Evolutionary conservation across 179 eudicot genomes (phyloP), one percentile per base, ranked within the genome.

Genomic region (Spergularia azorica): DNA sequence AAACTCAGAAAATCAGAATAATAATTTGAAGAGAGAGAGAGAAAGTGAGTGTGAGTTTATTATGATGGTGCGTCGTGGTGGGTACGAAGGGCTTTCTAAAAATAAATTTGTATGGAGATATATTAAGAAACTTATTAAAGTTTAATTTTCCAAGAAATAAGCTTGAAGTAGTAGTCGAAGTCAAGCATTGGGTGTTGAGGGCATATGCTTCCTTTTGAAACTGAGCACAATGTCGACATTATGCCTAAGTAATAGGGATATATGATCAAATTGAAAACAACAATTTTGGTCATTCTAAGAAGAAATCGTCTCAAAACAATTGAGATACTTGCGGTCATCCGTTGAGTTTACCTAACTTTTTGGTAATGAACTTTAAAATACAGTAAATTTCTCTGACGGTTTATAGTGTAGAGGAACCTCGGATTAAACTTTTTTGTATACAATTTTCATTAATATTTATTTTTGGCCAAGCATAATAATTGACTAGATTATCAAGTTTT

Each of bases 141-240:
- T 26, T 26, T 26, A 26, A 26, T 26, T 61, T 77, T 71, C n/a
- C 48, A 36, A 56, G 10, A 67, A 67, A 67, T 43, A 12, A 54
- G 10, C 32, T 26, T 26, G 43, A 21, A 55, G 73, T 54, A 76
- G 56, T 38, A 67, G 64, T 56, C 14, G 26, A 57, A 32, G 18
- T 17, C 2, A 70, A 21, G 51, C 63, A 57, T 66, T 73, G 73
- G 68, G 82, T 65, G 69, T 65, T 32, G 67, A 51, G 57, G 58
- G 70, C 70, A 79, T 74, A 50, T 60, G 65, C 71, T 39, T 32
- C 60, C 56, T 56, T 67, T 76, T 76, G 74, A 71, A 72, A 65
- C 80, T 66, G 41, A 72, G 77, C 77, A 80, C 80, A 76, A 71
- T 72, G 83, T 81, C 80, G 73, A 81, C 83, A 81, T 59, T 71